Evolutionary conservation across 345 rosid genomes (phyloP), one percentile per base, ranked within the genome.

Genomic region (Corchorus olitorius): DNA sequence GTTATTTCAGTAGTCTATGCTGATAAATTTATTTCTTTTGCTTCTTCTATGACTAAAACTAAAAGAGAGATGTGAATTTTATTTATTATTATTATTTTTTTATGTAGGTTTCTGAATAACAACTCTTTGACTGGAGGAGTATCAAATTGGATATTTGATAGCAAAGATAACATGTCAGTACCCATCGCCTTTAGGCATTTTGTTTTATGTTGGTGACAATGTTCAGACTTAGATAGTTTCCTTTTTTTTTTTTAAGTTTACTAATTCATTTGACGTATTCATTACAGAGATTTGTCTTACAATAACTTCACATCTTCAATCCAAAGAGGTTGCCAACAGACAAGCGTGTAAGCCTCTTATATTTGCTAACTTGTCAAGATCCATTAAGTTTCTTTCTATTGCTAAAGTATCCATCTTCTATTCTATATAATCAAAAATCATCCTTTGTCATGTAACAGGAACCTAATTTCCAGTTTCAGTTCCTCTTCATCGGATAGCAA

Each of bases 251-350:
- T 27, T 15, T 60, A 33, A 20, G 10, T 41, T 60, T 48, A 35
- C 22, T n/a, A 12, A 43, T 74, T 37, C 69, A 19, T 52, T 74
- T 76, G n/a, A 3, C 52, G n/a, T 39, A 43, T 46, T 74, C 19
- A 19, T 79, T 79, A 68, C 90, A 95, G 99, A 4, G 99, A 95
- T 83, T 79, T 93, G 69, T 95, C 99, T 55, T 89, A 90, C 83
- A 96, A 96, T 91, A 96, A 85, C 75, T 96, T 96, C 80, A 88
- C 92, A 0, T 81, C 81, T 37, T 63, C 91, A 59, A 56, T 86
- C 75, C 3, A 58, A 22, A 0, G 6, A 34, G 77, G 88, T 76
- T 95, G 98, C 84, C 76, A 35, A 52, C 83, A 78, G 64, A 58
- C 75, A 2, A 1, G 7, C 7, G 86, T 89, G 97, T 93, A 83